These are phyloP conservation scores for Corylus americana DNA, from an alignment of 306 rosid genomes.

Conservation along the genomic window DNA sequence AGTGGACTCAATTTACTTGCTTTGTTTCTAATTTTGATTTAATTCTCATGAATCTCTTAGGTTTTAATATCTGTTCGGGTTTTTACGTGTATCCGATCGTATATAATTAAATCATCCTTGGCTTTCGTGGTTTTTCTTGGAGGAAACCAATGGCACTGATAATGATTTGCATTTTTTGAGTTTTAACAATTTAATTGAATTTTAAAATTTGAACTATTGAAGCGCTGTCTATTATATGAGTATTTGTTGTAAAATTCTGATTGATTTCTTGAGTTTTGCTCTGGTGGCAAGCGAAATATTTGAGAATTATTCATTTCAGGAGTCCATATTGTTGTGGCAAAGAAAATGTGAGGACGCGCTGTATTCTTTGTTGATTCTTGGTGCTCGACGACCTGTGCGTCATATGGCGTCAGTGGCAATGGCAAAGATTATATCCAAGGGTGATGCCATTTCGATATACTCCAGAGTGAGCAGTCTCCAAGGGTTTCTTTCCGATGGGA, in stretches of 20 bases:
- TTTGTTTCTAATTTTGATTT: background rate
- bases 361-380: constrained; percentile 75
- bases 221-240: too few relatives aligned
- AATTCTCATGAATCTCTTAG: background rate
- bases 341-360: constrained; percentile 96
- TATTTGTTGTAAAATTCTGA: background rate
- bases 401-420: constrained; percentile 92
- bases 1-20: background rate
- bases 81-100: background rate
- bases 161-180: background rate
- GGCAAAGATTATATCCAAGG: constrained; percentile 83
- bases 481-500: constrained; percentile 94
- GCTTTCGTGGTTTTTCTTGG: too few relatives aligned
- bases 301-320: constrained; percentile 49
- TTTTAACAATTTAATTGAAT: background rate
- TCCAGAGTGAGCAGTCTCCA: constrained; percentile 94
- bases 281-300: background rate
- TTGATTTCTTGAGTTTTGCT: background rate
- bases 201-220: background rate
- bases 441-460: constrained; percentile 87
- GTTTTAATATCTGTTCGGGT: background rate
- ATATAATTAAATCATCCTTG: too few relatives aligned
- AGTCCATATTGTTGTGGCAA: constrained; percentile 85
- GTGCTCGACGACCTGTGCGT: constrained; percentile 95
- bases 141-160: background rate